Evolutionary conservation across 768 basidiomycete genomes (phyloP).

Genomic region (Symmetrospora coprosmae): DNA sequence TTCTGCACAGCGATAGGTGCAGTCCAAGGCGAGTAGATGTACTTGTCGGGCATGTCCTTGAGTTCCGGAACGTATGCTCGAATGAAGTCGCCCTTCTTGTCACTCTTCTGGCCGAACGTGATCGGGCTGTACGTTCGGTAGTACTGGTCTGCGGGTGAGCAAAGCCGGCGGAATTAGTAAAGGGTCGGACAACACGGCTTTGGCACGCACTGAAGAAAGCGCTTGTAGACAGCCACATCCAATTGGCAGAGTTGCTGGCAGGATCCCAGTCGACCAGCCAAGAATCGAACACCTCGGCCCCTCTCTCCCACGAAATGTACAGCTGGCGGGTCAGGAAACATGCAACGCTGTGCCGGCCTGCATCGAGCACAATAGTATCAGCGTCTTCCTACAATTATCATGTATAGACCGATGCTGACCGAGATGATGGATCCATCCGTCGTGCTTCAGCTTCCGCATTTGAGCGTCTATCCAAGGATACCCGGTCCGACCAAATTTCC

Average conservation of each 20-base stretch:
- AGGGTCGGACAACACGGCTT: constrained; percentile 21
- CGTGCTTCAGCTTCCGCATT: constrained; percentile 37
- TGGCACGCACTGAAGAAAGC: constrained; percentile 38
- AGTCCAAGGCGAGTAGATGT: constrained; percentile 38
- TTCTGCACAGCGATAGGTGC: constrained; percentile 35
- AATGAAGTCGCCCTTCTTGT: constrained; percentile 36
- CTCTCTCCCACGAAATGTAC: constrained; percentile 40
- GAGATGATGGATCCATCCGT: constrained; percentile 41
- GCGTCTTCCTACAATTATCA: background rate
- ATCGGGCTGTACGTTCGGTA: constrained; percentile 25
- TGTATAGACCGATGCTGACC: constrained; percentile 32
- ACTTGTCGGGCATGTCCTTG: constrained; percentile 40
- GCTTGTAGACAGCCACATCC: constrained; percentile 40
- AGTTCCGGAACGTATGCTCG: constrained; percentile 39
- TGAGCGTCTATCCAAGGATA: constrained; percentile 37
- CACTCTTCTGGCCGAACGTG: constrained; percentile 32
- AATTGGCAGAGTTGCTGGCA: constrained; percentile 15
- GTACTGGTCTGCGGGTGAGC: too few relatives aligned
- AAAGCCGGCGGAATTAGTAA: background rate
- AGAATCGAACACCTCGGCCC: constrained; percentile 40
- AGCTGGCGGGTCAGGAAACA: constrained; percentile 39
- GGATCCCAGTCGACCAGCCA: constrained; percentile 37
- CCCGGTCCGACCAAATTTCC: constrained; percentile 36
- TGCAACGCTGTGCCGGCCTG: constrained; percentile 31
- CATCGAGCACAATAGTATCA: background rate